phyloP scores from a whole-genome alignment of 1,284 basidiomycete genomes.

The Malassezia furfur region DNA sequence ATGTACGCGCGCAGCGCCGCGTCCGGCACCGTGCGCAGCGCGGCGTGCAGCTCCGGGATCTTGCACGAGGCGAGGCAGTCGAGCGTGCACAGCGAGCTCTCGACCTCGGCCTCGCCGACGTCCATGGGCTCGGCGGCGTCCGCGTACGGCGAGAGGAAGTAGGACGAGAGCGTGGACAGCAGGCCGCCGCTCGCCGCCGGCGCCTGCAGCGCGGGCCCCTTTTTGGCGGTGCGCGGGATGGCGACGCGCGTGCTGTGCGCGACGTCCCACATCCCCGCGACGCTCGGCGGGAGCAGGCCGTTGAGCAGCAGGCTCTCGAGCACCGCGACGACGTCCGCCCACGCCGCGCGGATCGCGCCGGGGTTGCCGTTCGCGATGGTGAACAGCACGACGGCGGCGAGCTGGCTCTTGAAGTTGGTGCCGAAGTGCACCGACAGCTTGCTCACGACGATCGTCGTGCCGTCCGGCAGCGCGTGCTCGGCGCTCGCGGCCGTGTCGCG shows the following conservation, averaged over 20 bases:
- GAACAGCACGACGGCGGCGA: constrained; percentile 93
- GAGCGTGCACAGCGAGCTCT: constrained; percentile 85
- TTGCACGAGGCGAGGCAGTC: constrained; percentile 91
- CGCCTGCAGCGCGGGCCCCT: constrained; percentile 72
- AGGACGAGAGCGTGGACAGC: constrained; percentile 85
- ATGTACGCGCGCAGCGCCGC: constrained; percentile 54
- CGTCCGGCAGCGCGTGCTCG: constrained; percentile 3
- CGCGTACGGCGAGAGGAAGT: constrained; percentile 85
- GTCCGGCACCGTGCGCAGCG: constrained; percentile 64
- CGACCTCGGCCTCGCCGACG: constrained; percentile 71
- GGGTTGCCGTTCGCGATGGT: constrained; percentile 95
- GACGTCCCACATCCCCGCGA: constrained; percentile 74
- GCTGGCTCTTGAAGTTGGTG: constrained; percentile 85
- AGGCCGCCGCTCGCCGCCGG: constrained; percentile 79
- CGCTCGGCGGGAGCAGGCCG: constrained; percentile 65
- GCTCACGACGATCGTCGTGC: constrained; percentile 69
- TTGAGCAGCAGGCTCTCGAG: constrained; percentile 91
- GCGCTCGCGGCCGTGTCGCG: constrained; percentile 20
- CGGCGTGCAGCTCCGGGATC: constrained; percentile 82
- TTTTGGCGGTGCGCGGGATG: constrained; percentile 35
- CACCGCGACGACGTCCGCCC: constrained; percentile 88
- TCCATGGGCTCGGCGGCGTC: constrained; percentile 64
- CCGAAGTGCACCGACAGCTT: constrained; percentile 87
- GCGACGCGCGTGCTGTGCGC: background rate
- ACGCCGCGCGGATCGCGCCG: constrained; percentile 85